Conservation (phyloP, 768 basidiomycete species). For the Calocybe gangraenosa region DNA sequence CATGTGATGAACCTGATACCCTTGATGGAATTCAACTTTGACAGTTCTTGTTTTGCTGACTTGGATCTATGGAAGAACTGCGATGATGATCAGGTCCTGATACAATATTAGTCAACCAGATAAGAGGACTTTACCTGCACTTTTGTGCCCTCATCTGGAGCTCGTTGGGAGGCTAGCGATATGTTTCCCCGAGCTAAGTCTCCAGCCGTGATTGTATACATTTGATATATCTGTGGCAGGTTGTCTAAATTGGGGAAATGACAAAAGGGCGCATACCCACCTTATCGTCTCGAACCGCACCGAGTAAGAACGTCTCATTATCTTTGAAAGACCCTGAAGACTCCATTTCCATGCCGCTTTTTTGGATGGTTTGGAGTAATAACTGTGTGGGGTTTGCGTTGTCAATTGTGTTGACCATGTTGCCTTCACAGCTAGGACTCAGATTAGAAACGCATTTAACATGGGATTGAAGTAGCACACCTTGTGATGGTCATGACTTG, state of each 20-base stretch:
- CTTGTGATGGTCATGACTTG: constrained; percentile 48
- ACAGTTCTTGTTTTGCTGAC: constrained; percentile 9
- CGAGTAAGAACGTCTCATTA: constrained; percentile 54
- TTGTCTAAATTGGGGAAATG: neutral
- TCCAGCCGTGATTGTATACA: constrained; percentile 63
- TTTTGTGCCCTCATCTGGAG: constrained; percentile 44
- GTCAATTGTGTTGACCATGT: constrained; percentile 60
- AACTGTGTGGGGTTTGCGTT: constrained; percentile 55
- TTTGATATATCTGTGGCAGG: constrained; percentile 33
- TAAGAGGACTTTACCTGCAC: constrained; percentile 33
- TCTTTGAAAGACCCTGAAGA: constrained; percentile 40
- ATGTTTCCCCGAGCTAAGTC: constrained; percentile 69
- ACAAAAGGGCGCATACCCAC: constrained; percentile 16
- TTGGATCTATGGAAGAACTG: constrained; percentile 41
- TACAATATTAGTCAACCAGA: constrained; percentile 9
- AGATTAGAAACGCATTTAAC: too few relatives aligned
- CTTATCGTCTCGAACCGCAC: constrained; percentile 28
- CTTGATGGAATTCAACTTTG: neutral
- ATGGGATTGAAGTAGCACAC: constrained; percentile 41
- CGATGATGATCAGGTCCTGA: neutral
- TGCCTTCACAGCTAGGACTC: constrained; percentile 56
- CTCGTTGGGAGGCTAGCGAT: constrained; percentile 49
- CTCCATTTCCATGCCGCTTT: constrained; percentile 25
- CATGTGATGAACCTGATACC: constrained; percentile 13
- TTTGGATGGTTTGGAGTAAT: constrained; percentile 50